Evolutionary conservation across 2,329 filamentous ascomycete species (phyloP).

Genomic region (Dichotomopilus funicola): DNA sequence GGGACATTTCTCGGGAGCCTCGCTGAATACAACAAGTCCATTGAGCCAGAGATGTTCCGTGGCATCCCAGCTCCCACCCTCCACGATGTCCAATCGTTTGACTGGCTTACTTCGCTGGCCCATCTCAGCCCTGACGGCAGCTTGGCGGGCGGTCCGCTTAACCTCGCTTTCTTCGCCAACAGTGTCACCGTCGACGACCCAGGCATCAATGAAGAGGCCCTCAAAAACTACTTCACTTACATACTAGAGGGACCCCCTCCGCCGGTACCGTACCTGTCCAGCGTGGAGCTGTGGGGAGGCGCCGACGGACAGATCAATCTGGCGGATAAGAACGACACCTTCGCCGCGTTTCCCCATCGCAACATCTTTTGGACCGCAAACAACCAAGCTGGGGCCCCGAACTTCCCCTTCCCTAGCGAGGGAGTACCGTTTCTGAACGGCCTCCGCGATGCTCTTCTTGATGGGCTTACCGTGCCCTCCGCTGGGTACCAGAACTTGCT

Average conservation of each 20-base stretch:
- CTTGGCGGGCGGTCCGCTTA: not conserved
- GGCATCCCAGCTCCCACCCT: not conserved
- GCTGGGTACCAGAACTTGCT: not conserved
- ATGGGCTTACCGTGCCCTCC: not conserved
- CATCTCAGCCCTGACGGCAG: not conserved
- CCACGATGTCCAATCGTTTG: not conserved
- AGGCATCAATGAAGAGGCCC: not conserved
- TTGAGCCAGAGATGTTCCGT: not conserved
- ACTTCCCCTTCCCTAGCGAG: not conserved
- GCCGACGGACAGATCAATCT: slow-evolving; percentile 1
- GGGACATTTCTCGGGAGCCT: not conserved
- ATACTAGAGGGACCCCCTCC: not conserved
- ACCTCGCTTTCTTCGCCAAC: not conserved
- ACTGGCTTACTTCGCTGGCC: not conserved
- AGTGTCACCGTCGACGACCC: not conserved
- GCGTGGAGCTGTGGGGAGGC: slow-evolving; percentile 1
- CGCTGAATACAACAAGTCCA: not conserved
- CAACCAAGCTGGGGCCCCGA: not conserved
- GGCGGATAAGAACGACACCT: not conserved
- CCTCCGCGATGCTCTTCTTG: not conserved
- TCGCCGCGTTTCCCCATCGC: not conserved
- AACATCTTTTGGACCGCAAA: not conserved
- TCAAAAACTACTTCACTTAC: not conserved
- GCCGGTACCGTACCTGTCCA: not conserved
- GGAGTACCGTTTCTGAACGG: not conserved